Evolutionary conservation across 1,284 basidiomycete species (phyloP).

Genomic region (Ustilago trichophora): DNA sequence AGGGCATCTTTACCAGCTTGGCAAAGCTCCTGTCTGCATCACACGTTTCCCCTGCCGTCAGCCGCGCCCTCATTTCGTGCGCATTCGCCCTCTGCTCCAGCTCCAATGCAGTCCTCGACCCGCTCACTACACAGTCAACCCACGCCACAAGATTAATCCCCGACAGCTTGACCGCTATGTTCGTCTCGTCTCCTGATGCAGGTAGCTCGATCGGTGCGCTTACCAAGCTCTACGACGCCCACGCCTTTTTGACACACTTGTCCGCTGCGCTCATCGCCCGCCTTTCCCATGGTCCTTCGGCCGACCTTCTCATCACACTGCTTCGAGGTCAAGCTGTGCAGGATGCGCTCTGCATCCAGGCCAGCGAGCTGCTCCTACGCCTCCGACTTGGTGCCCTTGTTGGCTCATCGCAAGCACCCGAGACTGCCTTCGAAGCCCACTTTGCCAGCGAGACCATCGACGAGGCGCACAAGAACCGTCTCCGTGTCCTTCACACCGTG

Average conservation of each 20-base stretch:
- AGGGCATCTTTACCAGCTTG: conserved; percentile 43
- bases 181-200: conserved; percentile 33
- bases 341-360: conserved; percentile 16
- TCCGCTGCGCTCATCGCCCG: conserved; percentile 36
- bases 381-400: conserved; percentile 16
- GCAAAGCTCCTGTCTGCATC: conserved; percentile 32
- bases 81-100: conserved; percentile 52
- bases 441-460: conserved; percentile 9
- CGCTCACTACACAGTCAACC: conserved; percentile 21
- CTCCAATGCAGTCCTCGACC: conserved; percentile 22
- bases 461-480: conserved; percentile 34
- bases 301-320: conserved; percentile 31
- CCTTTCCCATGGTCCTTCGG: conserved; percentile 24
- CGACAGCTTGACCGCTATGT: conserved; percentile 28
- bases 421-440: conserved; percentile 29
- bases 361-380: conserved; percentile 35
- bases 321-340: conserved; percentile 29
- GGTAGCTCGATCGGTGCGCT: conserved; percentile 20
- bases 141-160: conserved; percentile 37
- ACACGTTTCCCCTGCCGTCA: conserved; percentile 16
- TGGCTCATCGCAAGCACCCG: conserved; percentile 23
- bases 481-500: conserved; percentile 41
- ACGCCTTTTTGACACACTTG: conserved; percentile 46
- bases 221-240: conserved; percentile 35
- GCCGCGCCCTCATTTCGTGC: conserved; percentile 44